These are phyloP conservation scores for Aspergillus cristatus DNA, from an alignment of 495 filamentous ascomycete species.

Conservation along the genomic window DNA sequence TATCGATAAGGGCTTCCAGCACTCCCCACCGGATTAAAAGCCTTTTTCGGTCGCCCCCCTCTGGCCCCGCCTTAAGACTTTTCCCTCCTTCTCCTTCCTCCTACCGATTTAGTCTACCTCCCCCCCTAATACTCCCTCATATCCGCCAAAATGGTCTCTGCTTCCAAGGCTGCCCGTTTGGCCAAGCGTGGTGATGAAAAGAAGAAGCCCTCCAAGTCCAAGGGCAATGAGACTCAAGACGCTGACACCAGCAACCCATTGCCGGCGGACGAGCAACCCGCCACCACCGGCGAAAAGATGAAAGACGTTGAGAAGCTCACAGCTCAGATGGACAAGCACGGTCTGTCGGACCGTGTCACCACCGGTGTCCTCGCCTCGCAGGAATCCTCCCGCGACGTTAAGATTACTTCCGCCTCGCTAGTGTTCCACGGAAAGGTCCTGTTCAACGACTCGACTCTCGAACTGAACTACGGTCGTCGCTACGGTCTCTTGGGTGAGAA, in stretches of 20 bases:
- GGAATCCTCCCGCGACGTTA: slow-evolving; percentile 77
- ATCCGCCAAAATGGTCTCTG: slow-evolving; percentile 56
- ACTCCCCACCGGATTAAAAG: slow-evolving; percentile 23
- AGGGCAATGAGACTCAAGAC: slow-evolving; percentile 58
- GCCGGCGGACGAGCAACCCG: slow-evolving; percentile 52
- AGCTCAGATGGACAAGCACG: slow-evolving; percentile 90
- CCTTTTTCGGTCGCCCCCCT: slow-evolving; percentile 26
- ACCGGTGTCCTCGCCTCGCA: slow-evolving; percentile 92
- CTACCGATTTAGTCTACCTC: slow-evolving; percentile 7
- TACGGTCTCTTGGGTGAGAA: slow-evolving; percentile 98
- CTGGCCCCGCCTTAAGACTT: slow-evolving; percentile 6
- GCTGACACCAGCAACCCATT: slow-evolving; percentile 28
- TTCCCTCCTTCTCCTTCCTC: slow-evolving; percentile 6
- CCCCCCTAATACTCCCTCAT: slow-evolving; percentile 3
- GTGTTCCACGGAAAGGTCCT: slow-evolving; percentile 98
- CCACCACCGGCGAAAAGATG: slow-evolving; percentile 61
- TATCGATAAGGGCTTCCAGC: slow-evolving; percentile 37
- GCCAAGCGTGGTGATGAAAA: slow-evolving; percentile 78
- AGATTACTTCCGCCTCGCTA: slow-evolving; percentile 86
- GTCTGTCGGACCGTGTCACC: slow-evolving; percentile 94
- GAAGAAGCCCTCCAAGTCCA: slow-evolving; percentile 67
- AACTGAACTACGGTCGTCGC: slow-evolving; percentile 84
- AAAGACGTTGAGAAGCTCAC: slow-evolving; percentile 73
- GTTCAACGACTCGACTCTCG: slow-evolving; percentile 83
- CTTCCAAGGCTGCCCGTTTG: slow-evolving; percentile 94